Evolutionary conservation across 2,329 filamentous ascomycete genomes (phyloP).

Genomic region (Talaromyces islandicus): DNA sequence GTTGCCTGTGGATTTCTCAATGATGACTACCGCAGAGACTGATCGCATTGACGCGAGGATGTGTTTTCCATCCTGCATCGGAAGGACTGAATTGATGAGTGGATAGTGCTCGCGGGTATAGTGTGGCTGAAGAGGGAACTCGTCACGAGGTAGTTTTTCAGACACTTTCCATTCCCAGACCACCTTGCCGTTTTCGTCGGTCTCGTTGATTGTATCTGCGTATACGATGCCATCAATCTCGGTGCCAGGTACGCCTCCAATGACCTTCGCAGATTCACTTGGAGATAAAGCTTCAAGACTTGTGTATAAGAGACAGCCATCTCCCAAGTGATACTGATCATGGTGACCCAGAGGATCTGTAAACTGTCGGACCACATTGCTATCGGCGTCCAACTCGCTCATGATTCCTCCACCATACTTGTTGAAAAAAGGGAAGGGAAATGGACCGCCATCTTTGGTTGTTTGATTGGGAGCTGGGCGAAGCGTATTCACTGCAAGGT

Average conservation of each 20-base stretch:
- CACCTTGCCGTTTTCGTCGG: constrained; percentile 32
- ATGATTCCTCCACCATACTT: constrained; percentile 45
- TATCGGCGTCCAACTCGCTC: constrained; percentile 34
- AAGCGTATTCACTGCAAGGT: constrained; percentile 40
- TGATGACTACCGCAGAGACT: constrained; percentile 39
- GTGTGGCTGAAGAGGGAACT: constrained; percentile 34
- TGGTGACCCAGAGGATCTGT: constrained; percentile 40
- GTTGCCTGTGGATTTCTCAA: constrained; percentile 33
- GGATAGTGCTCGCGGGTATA: constrained; percentile 32
- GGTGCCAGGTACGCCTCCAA: constrained; percentile 36
- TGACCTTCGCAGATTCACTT: constrained; percentile 30
- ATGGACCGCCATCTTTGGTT: constrained; percentile 20
- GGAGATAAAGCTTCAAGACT: constrained; percentile 34
- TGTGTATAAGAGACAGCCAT: constrained; percentile 40
- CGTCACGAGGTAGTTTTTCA: constrained; percentile 33
- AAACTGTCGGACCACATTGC: constrained; percentile 36
- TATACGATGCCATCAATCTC: constrained; percentile 23
- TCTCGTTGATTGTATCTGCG: constrained; percentile 40
- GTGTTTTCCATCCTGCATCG: constrained; percentile 33
- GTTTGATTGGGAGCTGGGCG: constrained; percentile 24
- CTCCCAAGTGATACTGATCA: constrained; percentile 41
- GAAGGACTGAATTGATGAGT: constrained; percentile 40
- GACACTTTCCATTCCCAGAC: constrained; percentile 41
- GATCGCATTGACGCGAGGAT: constrained; percentile 40
- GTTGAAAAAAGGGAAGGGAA: constrained; percentile 39